Evolutionary conservation across 768 basidiomycete species (phyloP).

Genomic region (Leucocoprinus leucothites): DNA sequence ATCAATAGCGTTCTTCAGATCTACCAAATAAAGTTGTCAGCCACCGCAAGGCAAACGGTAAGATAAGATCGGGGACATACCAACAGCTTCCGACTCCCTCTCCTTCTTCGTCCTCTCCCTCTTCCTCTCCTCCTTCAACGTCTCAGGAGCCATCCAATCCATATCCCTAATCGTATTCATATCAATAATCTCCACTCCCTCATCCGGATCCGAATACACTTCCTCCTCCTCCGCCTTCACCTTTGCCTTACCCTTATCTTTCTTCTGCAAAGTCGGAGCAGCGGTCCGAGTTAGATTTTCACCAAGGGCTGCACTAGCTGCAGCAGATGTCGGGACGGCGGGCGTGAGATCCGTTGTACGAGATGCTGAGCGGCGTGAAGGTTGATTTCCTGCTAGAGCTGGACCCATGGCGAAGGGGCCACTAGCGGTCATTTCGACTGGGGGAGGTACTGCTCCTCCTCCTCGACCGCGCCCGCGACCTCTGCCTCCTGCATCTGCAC

Average conservation of each 20-base stretch:
- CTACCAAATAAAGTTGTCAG: slow-evolving; percentile 20
- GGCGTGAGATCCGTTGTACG: slow-evolving; percentile 56
- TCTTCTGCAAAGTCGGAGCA: slow-evolving; percentile 36
- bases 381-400: slow-evolving; percentile 56
- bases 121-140: slow-evolving; percentile 47
- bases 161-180: slow-evolving; percentile 73
- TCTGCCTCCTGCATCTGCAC: slow-evolving; percentile 23
- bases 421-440: slow-evolving; percentile 77
- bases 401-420: slow-evolving; percentile 90
- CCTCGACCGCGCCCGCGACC: slow-evolving; percentile 49
- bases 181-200: slow-evolving; percentile 84
- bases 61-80: slow-evolving; percentile 20
- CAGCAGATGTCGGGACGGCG: slow-evolving; percentile 34
- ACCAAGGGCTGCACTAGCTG: slow-evolving; percentile 36
- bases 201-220: slow-evolving; percentile 82
- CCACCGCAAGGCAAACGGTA: background rate
- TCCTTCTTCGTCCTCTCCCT: slow-evolving; percentile 45
- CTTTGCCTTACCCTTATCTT: slow-evolving; percentile 22
- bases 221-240: slow-evolving; percentile 44
- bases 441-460: slow-evolving; percentile 47
- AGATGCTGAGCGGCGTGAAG: slow-evolving; percentile 39
- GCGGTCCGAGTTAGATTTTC: slow-evolving; percentile 47
- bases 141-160: slow-evolving; percentile 91
- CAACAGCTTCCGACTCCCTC: slow-evolving; percentile 25
- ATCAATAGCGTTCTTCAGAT: slow-evolving; percentile 59